Evolutionary conservation across 2,329 filamentous ascomycete species (phyloP), one percentile per base, ranked within the genome.

Genomic region (Colletotrichum euphorbiae): DNA sequence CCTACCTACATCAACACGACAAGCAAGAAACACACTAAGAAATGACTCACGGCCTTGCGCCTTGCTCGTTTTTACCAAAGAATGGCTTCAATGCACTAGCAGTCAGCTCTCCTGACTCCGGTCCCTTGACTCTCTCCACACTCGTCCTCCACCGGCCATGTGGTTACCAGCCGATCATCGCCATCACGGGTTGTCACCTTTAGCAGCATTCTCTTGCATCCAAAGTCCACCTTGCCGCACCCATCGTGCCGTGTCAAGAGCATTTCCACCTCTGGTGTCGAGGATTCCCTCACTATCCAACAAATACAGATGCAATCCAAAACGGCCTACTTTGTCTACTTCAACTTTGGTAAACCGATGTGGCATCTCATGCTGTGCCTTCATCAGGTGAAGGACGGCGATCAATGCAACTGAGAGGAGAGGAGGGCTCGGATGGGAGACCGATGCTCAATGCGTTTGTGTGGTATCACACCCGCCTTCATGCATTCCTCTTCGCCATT

Each of bases 1-100:
- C 43, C 58, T 13, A 54, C 45, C 38, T 24, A 55, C 43, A 17
- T 51, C 54, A 65, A 65, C 60, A 59, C 65, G 61, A 65, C 1
- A 61, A 57, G 33, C 38, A 38, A 43, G 65, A 65, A 68, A 59
- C 40, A 21, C 65, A 46, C 65, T 68, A 68, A 48, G 6, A 46
- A 68, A 54, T 54, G 46, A 63, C 60, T 64, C 46, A 54, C 38
- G 52, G 28, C 28, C 64, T 46, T 42, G 21, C 43, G 50, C 13
- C 63, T 56, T 28, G 50, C 51, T 57, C 43, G 60, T 64, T 65
- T 36, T 33, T 38, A 24, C 46, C 40, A 21, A 19, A 48, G 6
- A 45, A 42, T 38, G n/a, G 13, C 54, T 52, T 58, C 65, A 68
- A 64, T 54, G 38, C 60, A 24, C 46, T 19, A 43, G 33, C 12